Evolutionary conservation across 208 protist species (phyloP), one percentile per base, ranked within the genome.

Genomic region (Histomonas meleagridis): DNA sequence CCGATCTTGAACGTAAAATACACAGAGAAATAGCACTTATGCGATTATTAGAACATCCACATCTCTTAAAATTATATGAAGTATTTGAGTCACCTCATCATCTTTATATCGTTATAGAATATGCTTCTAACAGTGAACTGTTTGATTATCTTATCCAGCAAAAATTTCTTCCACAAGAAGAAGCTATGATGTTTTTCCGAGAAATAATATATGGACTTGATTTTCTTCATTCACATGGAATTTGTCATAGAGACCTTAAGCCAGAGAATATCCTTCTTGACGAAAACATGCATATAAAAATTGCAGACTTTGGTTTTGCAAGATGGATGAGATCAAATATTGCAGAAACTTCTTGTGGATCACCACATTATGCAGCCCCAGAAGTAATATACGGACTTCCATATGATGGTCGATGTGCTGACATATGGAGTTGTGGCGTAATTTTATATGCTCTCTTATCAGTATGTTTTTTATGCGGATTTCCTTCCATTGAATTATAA

Each of bases 51-150:
- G 76, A 86, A 38, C 76, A 86, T 28, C 76, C 76, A 10, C 40
- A 55, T 35, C 14, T 86, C 5, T 16, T 86, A 1, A 86, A 86
- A 86, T 28, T 86, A 43, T 38, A 35, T 10, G 76, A 86, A 35
- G 43, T 86, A 38, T 86, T 32, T 49, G 76, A 86, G 38, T 35
- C 16, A 35, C 76, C 40, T 28, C 23, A n/a, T 32, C 76, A 86
- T 86, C 46, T 86, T 55, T 86, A 86, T 55, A 86, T 86, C 0
- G 46, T 86, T n/a, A 32, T 86, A 26, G 76, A 86, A 57, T 86
- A 86, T 46, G 76, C 76, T 16, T 14, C 40, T 16, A 51, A 86
- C 55, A 46, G 76, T 35, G 76, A 86, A 35, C 32, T 86, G 1
- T 55, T 86, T 18, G 76, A 86, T 49, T 86, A 55, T 49, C 18